Conservation (phyloP, 2,329 filamentous ascomycete genomes). For the Dothideomycetidae sp. region DNA sequence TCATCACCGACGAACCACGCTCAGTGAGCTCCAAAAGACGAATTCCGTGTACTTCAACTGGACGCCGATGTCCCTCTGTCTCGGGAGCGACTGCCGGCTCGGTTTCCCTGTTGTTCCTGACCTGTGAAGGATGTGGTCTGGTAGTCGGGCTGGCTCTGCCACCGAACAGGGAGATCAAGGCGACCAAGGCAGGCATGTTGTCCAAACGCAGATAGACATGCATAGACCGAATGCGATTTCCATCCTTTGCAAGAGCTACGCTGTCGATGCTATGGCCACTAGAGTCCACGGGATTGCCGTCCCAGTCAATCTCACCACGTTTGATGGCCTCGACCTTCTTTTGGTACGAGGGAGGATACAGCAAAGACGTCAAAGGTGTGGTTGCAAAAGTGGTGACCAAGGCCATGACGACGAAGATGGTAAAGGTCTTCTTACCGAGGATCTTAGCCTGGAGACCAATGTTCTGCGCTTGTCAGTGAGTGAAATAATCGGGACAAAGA, state of each 20-base stretch:
- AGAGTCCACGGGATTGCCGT: conserved; percentile 35
- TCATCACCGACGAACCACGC: conserved; percentile 90
- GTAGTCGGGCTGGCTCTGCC: conserved; percentile 28
- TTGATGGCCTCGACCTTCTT: conserved; percentile 61
- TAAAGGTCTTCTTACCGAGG: conserved; percentile 67
- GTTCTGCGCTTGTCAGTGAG: conserved; percentile 34
- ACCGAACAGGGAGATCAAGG: conserved; percentile 68
- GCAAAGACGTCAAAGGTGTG: conserved; percentile 55
- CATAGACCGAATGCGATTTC: conserved; percentile 45
- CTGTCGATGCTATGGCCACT: conserved; percentile 21
- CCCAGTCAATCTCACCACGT: conserved; percentile 83
- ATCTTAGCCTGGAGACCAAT: conserved; percentile 76
- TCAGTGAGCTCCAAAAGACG: conserved; percentile 78
- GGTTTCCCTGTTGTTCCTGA: conserved; percentile 2
- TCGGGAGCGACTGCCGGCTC: conserved; percentile 5
- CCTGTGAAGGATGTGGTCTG: conserved; percentile 25
- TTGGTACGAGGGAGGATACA: conserved; percentile 69
- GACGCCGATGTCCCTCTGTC: conserved; percentile 24
- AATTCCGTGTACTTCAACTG: conserved; percentile 67
- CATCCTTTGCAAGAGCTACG: conserved; percentile 34
- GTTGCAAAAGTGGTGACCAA: conserved; percentile 73
- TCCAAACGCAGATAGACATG: conserved; percentile 75
- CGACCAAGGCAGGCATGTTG: conserved; percentile 68
- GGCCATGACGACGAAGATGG: conserved; percentile 91
- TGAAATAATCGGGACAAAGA: neutral